phyloP scores from a whole-genome alignment of 2,329 filamentous ascomycete genomes.

The Ambrosiella beaveri region DNA sequence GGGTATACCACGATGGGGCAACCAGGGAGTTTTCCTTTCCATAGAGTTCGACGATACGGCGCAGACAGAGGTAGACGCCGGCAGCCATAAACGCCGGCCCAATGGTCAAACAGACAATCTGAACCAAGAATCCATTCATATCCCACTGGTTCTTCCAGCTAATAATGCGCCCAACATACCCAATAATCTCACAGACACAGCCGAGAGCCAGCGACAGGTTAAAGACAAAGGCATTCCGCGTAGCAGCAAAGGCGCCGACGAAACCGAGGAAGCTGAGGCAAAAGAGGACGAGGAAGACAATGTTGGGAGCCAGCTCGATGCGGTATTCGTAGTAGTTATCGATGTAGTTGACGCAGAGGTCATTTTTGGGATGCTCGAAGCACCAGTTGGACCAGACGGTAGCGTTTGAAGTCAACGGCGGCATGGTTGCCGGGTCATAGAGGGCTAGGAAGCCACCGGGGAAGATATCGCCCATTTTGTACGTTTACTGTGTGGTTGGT shows the following conservation, averaged over 20 bases:
- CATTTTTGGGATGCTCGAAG: conserved; percentile 16
- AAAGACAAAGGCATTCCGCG: conserved; percentile 32
- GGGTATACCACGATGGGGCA: conserved; percentile 29
- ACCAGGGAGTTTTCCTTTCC: conserved; percentile 32
- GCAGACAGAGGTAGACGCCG: conserved; percentile 44
- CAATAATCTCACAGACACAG: conserved; percentile 39
- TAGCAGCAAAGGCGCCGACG: conserved; percentile 25
- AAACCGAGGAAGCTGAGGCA: conserved; percentile 25
- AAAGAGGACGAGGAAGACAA: conserved; percentile 34
- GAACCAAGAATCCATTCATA: conserved; percentile 40
- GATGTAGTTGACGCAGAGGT: conserved; percentile 19
- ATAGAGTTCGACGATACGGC: conserved; percentile 30
- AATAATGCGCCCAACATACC: conserved; percentile 42
- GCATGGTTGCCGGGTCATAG: conserved; percentile 8
- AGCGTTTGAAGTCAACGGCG: neutral
- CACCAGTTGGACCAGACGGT: conserved; percentile 16
- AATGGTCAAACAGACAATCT: conserved; percentile 45
- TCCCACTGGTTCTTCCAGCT: conserved; percentile 39
- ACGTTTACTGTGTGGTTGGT: neutral
- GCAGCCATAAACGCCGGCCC: conserved; percentile 48
- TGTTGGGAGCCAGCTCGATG: conserved; percentile 36
- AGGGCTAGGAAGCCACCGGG: conserved; percentile 6
- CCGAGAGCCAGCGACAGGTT: conserved; percentile 36
- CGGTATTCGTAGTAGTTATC: conserved; percentile 32
- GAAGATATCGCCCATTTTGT: neutral